Conservation (phyloP, 495 filamentous ascomycete genomes). For the Melanomma pulvis-pyrius region DNA sequence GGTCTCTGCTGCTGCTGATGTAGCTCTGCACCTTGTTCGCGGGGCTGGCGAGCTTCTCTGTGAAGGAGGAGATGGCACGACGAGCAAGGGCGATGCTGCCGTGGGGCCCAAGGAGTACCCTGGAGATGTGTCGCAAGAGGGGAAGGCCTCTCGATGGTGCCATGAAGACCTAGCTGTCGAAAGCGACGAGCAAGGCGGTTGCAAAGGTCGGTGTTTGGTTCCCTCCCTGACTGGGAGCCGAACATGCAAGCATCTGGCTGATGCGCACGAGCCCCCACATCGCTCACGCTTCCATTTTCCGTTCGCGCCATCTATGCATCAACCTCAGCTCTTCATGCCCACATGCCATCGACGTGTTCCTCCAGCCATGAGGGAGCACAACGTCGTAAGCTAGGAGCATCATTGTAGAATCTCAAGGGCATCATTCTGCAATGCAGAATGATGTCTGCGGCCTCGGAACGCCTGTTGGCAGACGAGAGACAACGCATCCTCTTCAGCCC, state of each 20-base stretch:
- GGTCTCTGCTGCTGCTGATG: constrained; percentile 70
- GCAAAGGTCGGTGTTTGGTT: background rate
- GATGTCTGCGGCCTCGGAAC: background rate
- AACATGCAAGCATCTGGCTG: background rate
- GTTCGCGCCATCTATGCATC: background rate
- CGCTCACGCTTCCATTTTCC: background rate
- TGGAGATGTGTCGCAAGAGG: constrained; percentile 7
- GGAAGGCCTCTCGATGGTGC: constrained; percentile 46
- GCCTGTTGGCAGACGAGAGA: background rate
- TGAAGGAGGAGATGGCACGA: constrained; percentile 43
- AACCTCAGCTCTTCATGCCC: background rate
- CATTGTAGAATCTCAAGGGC: background rate
- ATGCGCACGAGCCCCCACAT: background rate
- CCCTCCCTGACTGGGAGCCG: background rate
- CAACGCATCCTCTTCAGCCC: background rate
- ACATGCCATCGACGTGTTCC: background rate
- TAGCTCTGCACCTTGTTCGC: constrained; percentile 64
- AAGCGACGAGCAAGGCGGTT: background rate
- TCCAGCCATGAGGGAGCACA: background rate
- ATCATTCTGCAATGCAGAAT: background rate
- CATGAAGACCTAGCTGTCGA: constrained; percentile 26
- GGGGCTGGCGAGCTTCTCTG: constrained; percentile 49
- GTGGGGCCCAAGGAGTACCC: background rate
- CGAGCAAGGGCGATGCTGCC: background rate
- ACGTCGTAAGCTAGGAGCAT: background rate